Percentiles rank a stretch among this genome's conserved stretches.
Evolutionary conservation across 1,284 basidiomycete genomes (phyloP).

Genomic region (Ganoderma lingzhi): DNA sequence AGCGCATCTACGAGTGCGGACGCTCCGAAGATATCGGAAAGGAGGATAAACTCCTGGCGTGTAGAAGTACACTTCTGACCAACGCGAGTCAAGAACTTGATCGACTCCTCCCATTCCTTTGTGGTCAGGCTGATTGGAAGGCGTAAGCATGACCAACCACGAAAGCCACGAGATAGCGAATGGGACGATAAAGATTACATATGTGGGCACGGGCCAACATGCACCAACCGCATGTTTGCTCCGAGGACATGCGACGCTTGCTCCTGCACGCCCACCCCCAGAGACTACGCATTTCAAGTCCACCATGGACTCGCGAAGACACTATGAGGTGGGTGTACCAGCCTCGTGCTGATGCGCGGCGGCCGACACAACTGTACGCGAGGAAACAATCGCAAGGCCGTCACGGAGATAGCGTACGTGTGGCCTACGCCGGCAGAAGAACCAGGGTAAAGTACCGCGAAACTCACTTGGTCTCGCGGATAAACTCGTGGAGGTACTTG

Average conservation of each 20-base stretch:
- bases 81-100: conserved; percentile 78
- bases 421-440: background rate
- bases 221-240: background rate
- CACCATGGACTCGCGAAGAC: background rate
- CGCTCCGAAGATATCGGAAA: conserved; percentile 83
- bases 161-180: background rate
- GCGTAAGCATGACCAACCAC: background rate
- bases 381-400: background rate
- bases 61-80: conserved; percentile 78
- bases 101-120: conserved; percentile 86
- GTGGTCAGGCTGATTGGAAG: conserved; percentile 62
- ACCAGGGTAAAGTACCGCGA: background rate
- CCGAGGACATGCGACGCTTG: background rate
- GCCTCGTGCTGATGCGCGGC: background rate
- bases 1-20: conserved; percentile 81
- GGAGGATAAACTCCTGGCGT: conserved; percentile 86
- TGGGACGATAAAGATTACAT: background rate
- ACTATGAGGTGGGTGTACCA: background rate
- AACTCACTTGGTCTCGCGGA: conserved; percentile 66
- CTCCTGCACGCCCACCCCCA: background rate
- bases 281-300: background rate
- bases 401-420: conserved; percentile 1
- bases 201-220: background rate
- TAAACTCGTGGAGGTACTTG: conserved; percentile 65
- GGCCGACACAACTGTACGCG: background rate